Evolutionary conservation across 2,329 filamentous ascomycete genomes (phyloP), one percentile per base, ranked within the genome.

Genomic region (Neonectria faginata): DNA sequence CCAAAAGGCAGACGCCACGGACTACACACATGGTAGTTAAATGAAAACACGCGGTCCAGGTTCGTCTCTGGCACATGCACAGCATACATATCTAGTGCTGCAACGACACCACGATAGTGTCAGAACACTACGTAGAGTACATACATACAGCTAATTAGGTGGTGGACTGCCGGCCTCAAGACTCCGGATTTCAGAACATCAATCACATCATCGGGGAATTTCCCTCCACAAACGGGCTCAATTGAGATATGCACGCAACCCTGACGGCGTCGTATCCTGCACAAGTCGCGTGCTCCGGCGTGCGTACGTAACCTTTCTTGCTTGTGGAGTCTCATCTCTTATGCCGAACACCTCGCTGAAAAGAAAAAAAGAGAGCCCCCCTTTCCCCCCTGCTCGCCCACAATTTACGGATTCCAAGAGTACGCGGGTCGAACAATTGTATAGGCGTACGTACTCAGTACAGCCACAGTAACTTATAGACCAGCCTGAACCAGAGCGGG

Each of bases 241-340:
- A 60, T 54, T 56, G 27, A 56, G 20, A 67, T 69, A 67, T 72
- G 70, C 68, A 67, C 50, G 12, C 60, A 22, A 22, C 42, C 57
- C 41, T 18, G 57, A 48, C 11, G 25, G 56, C 48, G 60, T 53
- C 61, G 60, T 59, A 52, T 70, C 52, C 61, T 71, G 67, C 60
- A 71, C 64, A 68, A 70, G 69, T 72, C 70, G 70, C 70, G 70
- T 73, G 70, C 69, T 63, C 60, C 42, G 20, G 14, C 29, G 29
- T 57, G 14, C 29, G 29, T 57, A 57, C 42, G 55, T 56, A 58
- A 52, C 55, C 27, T 42, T n/a, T 5, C 10, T 52, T 25, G 25
- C 2, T 29, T 29, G 65, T 71, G 68, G 69, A 66, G 67, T 59
- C 59, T 51, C 55, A 65, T 59, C 59, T 51, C 55, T 42, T 54